Evolutionary conservation across 1,284 basidiomycete species (phyloP).

Genomic region (Singerocomus rubriflavus): DNA sequence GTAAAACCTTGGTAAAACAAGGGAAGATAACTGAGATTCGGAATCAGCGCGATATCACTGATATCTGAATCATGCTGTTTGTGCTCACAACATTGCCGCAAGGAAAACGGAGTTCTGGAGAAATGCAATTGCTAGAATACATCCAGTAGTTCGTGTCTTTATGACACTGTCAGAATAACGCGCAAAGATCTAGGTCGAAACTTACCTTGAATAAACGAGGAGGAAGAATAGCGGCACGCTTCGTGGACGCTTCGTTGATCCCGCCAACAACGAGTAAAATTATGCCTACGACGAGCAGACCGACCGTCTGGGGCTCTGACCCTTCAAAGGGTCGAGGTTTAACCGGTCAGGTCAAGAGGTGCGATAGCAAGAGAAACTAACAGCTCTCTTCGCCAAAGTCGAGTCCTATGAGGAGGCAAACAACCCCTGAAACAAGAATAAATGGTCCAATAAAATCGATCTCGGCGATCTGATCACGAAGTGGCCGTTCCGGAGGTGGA

Average conservation of each 20-base stretch:
- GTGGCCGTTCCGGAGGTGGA: constrained; percentile 56
- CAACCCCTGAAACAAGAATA: constrained; percentile 69
- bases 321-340: constrained; percentile 21
- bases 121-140: constrained; percentile 61
- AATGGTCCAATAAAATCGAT: constrained; percentile 78
- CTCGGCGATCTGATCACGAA: constrained; percentile 56
- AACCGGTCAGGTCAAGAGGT: not conserved
- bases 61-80: too few species aligned
- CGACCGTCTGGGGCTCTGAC: constrained; percentile 58
- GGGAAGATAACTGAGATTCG: constrained; percentile 57
- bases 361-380: constrained; percentile 32
- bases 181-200: not conserved
- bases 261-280: constrained; percentile 54
- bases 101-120: constrained; percentile 73
- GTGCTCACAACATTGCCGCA: constrained; percentile 33
- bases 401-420: constrained; percentile 82
- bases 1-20: constrained; percentile 63
- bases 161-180: not conserved
- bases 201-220: constrained; percentile 71
- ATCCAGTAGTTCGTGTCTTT: constrained; percentile 70
- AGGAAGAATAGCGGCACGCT: constrained; percentile 76
- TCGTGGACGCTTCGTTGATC: constrained; percentile 69
- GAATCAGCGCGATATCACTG: not conserved
- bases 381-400: constrained; percentile 69
- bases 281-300: constrained; percentile 68